phyloP scores from a whole-genome alignment of 1,139 yeast genomes.

The Candida sanyaensis region DNA sequence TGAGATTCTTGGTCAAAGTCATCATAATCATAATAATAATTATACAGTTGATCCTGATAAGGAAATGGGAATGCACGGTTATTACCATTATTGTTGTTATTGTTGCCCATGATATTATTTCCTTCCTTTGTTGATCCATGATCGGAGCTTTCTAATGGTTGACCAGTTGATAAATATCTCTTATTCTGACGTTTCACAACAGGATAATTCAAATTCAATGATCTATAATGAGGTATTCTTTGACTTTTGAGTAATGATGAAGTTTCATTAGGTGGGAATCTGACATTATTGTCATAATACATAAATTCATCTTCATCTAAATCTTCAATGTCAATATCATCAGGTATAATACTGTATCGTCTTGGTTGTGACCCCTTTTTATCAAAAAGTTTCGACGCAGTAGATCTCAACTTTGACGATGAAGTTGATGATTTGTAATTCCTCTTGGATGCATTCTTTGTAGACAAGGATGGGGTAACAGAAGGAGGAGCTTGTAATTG shows the following conservation, averaged over 20 bases:
- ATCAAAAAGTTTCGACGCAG: conserved; percentile 72
- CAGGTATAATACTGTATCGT: conserved; percentile 71
- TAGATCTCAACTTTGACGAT: conserved; percentile 54
- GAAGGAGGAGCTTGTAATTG: conserved; percentile 6
- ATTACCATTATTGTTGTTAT: conserved; percentile 19
- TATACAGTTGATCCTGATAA: conserved; percentile 39
- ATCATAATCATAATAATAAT: conserved; percentile 41
- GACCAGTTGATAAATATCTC: conserved; percentile 41
- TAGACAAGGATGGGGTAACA: conserved; percentile 21
- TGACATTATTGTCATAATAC: conserved; percentile 40
- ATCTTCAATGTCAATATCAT: conserved; percentile 67
- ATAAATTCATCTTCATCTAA: conserved; percentile 55
- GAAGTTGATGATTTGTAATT: conserved; percentile 30
- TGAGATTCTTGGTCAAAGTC: conserved; percentile 42
- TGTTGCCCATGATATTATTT: conserved; percentile 7
- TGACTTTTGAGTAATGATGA: conserved; percentile 34
- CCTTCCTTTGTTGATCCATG: conserved; percentile 12
- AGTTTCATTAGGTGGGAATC: conserved; percentile 26
- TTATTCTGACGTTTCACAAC: conserved; percentile 32
- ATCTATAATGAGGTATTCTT: conserved; percentile 45
- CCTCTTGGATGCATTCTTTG: conserved; percentile 27
- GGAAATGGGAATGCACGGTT: conserved; percentile 52
- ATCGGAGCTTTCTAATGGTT: conserved; percentile 17
- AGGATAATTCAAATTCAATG: conserved; percentile 39
- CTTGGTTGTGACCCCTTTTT: conserved; percentile 71